Evolutionary conservation across 148 eudicot species (phyloP), one percentile per base, ranked within the genome.

Genomic region (Rhododendron simsii): DNA sequence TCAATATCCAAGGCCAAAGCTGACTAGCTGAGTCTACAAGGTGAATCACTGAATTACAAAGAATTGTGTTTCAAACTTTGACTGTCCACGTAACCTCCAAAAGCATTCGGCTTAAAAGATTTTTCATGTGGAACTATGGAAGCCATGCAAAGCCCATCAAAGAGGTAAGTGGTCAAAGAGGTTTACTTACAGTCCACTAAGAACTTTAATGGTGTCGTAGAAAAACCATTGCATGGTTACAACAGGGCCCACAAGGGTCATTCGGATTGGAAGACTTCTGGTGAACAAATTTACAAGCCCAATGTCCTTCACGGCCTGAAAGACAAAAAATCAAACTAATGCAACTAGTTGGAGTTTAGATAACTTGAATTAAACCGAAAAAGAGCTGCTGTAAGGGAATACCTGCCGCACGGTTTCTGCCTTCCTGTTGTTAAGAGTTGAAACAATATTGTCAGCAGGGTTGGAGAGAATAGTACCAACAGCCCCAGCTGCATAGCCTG

Each of bases 401-500:
- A 96, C 99, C 95, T 95, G 92, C 82, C 86, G 30, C 30, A 94
- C 88, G 71, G 88, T 91, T 45, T 88, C 90, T 71, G 96, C 98
- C 81, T 94, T 96, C 81, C 91, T 91, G 90, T 96, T 95, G 92
- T 93, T 92, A 71, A 96, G 96, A 71, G 95, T 89, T 73, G 99
- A 91, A 80, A 96, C 94, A 61, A 96, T 90, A 67, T 93, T 95
- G 88, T 96, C 99, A 77, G 98, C 98, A 33, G 98, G 99, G 88
- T 92, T 96, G 48, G 98, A 96, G 61, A 95, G 87, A 82, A 95
- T 73, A n/a, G 96, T 93, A 78, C 95, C 97, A 85, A 96, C 89
- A 87, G 98, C 95, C 83, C 99, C 99, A 88, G 99, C 95, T 65
- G 98, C 78, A 89, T 93, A 96, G 82, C 96, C 99, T 63, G 98